phyloP scores from a whole-genome alignment of 257 asterid species.

The Ocimum tenuiflorum region DNA sequence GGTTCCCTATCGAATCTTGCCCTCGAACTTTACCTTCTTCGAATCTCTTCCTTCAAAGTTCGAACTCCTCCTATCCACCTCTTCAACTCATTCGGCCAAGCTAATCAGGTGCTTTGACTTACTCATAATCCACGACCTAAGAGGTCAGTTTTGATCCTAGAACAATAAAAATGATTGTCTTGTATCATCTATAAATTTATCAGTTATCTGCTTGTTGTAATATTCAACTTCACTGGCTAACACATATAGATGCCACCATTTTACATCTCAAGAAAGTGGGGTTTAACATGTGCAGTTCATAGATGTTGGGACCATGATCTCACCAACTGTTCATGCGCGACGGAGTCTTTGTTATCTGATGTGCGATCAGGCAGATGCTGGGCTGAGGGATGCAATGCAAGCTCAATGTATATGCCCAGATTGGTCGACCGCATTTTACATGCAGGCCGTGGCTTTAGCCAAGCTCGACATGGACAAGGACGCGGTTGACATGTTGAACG shows the following conservation, averaged over 20 bases:
- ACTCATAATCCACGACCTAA: too few relatives aligned
- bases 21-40: too few relatives aligned
- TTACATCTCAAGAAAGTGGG: not conserved
- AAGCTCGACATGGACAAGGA: conserved; percentile 96
- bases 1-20: too few relatives aligned
- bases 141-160: too few relatives aligned
- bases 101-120: too few relatives aligned
- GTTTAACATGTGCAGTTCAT: conserved; percentile 52
- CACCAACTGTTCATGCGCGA: conserved; percentile 93
- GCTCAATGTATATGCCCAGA: conserved; percentile 86
- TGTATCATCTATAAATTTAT: too few relatives aligned
- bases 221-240: not conserved
- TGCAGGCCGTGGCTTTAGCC: conserved; percentile 96
- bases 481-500: conserved; percentile 95
- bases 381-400: conserved; percentile 98
- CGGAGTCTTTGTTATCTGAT: conserved; percentile 85
- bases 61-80: too few relatives aligned
- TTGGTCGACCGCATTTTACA: conserved; percentile 95
- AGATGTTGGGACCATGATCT: conserved; percentile 93
- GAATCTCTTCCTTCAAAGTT: too few relatives aligned
- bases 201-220: too few relatives aligned
- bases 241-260: not conserved
- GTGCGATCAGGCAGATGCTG: conserved; percentile 96
- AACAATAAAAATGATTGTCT: too few relatives aligned
- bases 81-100: too few relatives aligned